Base-by-base conservation (phyloP, 768 basidiomycete genomes). In the Fibroporia radiculosa region DNA sequence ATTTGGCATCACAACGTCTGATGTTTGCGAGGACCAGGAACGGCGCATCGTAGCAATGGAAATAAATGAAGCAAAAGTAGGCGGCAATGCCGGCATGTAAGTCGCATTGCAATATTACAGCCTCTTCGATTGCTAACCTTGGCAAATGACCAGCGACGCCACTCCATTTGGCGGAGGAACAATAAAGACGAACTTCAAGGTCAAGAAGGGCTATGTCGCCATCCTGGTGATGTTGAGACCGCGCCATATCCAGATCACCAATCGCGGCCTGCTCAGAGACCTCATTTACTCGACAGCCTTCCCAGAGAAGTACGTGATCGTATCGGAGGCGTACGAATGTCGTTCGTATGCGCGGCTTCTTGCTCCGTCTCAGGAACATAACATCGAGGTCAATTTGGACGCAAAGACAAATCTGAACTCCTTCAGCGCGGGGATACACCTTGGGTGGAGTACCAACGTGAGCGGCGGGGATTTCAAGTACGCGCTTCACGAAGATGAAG, bases 401-500 rank as follows among this genome's bases (percentile, higher is more conserved):
- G 44, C n/a, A 2, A 19, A 12, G 20, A 18, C 34, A 4, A 33
- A 45, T 25, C 20, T 14, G 13, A 6, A 36, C 4, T 14, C 28
- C 2, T 14, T 37, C 7, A 22, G 25, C 4, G 35, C 24, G 23
- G 5, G 28, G 25, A 19, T 25, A 8, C 19, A 19, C 11, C 4
- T 28, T n/a, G 8, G 29, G 20, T 45, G 44, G 44, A 38, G 19
- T 13, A 34, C 33, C 16, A 37, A 4, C 34, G 34, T 25, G 3
- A 36, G 38, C 5, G 44, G 34, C 5, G 44, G 44, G n/a, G 44
- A 45, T 36, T 45, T 45, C 44, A 45, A 37, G 44, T 35, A 13
- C 18, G 27, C 25, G 4, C 5, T 13, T 16, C 5, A 29, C 12
- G n/a, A n/a, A 18, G 41, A 19, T 7, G 29, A 31, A 13, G 18